Conservation (phyloP, 352 stramenopile species). For the Stramenopiles sp. region DNA sequence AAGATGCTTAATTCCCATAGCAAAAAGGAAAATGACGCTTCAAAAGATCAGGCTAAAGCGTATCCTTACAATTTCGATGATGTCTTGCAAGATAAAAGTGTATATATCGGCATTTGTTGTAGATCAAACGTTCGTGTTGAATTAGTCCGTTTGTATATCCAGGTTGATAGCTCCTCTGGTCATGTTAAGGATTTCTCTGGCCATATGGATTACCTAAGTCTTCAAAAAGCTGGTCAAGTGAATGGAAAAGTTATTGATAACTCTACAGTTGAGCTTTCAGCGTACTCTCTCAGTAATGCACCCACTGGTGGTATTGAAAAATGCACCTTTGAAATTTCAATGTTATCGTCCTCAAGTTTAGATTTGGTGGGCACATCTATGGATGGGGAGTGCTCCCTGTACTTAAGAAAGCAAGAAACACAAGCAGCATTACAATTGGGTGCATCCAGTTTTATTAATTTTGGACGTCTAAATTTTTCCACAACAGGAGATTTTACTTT, state of each 20-base stretch:
- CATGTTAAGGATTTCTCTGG: background rate
- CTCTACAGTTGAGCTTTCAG: background rate
- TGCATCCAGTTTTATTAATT: background rate
- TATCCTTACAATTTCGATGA: background rate
- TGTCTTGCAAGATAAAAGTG: background rate
- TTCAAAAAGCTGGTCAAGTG: background rate
- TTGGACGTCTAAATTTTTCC: background rate
- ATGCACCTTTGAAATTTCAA: background rate
- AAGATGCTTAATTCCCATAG: background rate
- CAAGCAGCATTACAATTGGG: background rate
- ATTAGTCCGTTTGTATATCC: background rate
- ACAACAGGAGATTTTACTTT: background rate
- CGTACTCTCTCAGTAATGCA: background rate
- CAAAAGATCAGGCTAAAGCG: too few species aligned
- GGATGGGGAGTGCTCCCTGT: background rate
- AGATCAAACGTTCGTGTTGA: background rate
- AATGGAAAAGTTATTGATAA: background rate
- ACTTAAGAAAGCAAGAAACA: background rate
- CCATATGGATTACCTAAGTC: background rate
- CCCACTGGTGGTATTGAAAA: background rate
- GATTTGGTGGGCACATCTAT: background rate
- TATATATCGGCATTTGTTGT: background rate
- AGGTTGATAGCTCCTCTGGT: background rate
- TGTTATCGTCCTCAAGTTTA: background rate
- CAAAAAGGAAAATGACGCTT: too few species aligned